Base-by-base conservation (phyloP, 192 early-diverging fungal genomes). In the Coemansia sp. region DNA sequence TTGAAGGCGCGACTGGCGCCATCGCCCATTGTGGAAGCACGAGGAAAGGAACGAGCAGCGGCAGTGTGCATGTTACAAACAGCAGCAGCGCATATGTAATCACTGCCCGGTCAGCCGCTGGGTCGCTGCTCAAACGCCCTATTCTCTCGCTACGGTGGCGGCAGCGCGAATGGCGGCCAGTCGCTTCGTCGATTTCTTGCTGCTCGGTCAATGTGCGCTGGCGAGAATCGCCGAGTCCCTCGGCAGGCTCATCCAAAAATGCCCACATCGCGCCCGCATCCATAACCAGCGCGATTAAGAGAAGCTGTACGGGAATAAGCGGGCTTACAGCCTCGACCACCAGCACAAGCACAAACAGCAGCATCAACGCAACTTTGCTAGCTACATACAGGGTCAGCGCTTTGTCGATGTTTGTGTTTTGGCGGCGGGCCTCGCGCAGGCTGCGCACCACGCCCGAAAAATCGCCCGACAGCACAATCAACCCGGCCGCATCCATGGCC, bases 401-500 rank as follows among this genome's bases (percentile, higher is more conserved):
- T 21, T 77, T 77, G 16, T 51, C 23, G 11, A 64, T 53, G 30
- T 77, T 77, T 12, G 69, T 52, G 29, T 49, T 52, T 3, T 58
- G 53, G 12, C 69, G 44, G 9, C 51, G 53, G 12, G 64, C 69
- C 40, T 77, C 69, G 10, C 75, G 64, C 24, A 77, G 43, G 54
- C 63, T 32, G 7, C 56, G 57, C 19, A 71, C 68, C 3, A 77
- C 66, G 10, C 53, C 69, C 11, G 60, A 60, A 29, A 77, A 71
- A 8, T 62, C 47, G 16, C 69, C 68, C 19, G 60, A 65, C 11
- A 77, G 43, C 22, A 77, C 69, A 47, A 77, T 58, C 60, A 77
- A 29, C 5, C 62, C 56, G 0, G 75, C 75, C 0, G 69, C 54
- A 23, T 77, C 75, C 58, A 86, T 75, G 6, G 81, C 78, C 67